Conservation (phyloP, 345 rosid genomes). For the Corchorus capsularis region DNA sequence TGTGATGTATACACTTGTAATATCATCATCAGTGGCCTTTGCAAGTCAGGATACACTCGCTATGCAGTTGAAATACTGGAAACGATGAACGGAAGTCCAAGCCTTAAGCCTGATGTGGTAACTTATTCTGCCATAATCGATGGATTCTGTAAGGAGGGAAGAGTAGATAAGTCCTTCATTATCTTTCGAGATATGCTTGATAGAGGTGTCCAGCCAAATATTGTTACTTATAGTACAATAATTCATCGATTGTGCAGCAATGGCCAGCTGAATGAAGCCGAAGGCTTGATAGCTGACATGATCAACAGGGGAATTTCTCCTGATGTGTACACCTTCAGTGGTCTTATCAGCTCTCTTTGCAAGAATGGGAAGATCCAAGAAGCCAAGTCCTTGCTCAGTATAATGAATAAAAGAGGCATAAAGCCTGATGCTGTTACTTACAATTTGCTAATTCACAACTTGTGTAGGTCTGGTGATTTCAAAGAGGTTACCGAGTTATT, state of each 20-base stretch:
- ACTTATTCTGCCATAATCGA: background rate
- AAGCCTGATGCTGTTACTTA: constrained; percentile 30
- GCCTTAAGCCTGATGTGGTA: background rate
- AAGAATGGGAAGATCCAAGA: background rate
- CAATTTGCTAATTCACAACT: constrained; percentile 30
- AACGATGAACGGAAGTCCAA: background rate
- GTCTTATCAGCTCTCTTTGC: background rate
- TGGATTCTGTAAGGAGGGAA: background rate
- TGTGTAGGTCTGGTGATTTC: constrained; percentile 29
- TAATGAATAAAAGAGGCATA: constrained; percentile 23
- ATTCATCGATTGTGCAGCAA: background rate
- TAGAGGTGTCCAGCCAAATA: background rate
- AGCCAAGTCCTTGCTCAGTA: background rate
- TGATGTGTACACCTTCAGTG: background rate
- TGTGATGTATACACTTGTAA: background rate
- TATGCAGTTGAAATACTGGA: background rate
- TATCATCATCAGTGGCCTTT: background rate
- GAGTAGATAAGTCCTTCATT: background rate
- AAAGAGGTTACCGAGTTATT: constrained; percentile 1
- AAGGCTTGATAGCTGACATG: background rate
- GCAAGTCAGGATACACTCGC: background rate
- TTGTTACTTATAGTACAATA: background rate
- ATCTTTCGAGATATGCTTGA: background rate
- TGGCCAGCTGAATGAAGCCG: background rate
- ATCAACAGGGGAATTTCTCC: background rate